Base-by-base conservation (phyloP, 1,284 basidiomycete genomes). In the Ustilago crameri region DNA sequence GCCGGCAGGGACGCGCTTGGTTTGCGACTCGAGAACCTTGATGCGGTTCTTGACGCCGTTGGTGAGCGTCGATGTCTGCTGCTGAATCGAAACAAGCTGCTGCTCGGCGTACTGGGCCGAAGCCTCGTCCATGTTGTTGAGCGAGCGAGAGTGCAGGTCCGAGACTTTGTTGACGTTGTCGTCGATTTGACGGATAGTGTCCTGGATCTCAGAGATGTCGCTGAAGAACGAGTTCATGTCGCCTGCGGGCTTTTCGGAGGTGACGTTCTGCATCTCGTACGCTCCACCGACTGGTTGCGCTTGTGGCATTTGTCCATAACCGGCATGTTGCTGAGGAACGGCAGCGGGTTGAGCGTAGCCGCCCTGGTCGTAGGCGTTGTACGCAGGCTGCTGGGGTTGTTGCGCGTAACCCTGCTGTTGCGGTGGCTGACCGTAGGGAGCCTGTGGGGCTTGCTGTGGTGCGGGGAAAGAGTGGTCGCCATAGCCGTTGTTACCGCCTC, bases 111-210 rank as follows among this genome's bases (percentile, higher is more conserved):
- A 73, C 53, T 74, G 71, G 26, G 79, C 77, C n/a, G 79, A 75
- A 9, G 78, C 75, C 61, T 82, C 81, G 54, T 82, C 81, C 61
- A 82, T 78, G 71, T 81, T 81, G 75, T 83, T 82, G 44, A 83
- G 75, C 40, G 73, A 74, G 27, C 78, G 72, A 40, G 81, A 80
- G 72, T 83, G 81, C 18, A 82, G 70, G 24, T 82, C 81, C 9
- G 79, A 75, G 54, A 83, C 80, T 48, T 71, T 73, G 57, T 78
- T 79, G 60, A 83, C 66, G 52, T 81, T 80, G 26, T 79, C 70
- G 26, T 83, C 81, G 35, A 83, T 82, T 35, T 75, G 64, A 34
- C 79, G 75, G 62, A 83, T 80, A 32, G 72, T 75, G 56, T 81
- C 80, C 50, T 80, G 80, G 54, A 81, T 79, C 37, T 74, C 69